These are phyloP conservation scores for Coemansia sp. DNA, from an alignment of 192 early-diverging fungal species.

Conservation along the genomic window DNA sequence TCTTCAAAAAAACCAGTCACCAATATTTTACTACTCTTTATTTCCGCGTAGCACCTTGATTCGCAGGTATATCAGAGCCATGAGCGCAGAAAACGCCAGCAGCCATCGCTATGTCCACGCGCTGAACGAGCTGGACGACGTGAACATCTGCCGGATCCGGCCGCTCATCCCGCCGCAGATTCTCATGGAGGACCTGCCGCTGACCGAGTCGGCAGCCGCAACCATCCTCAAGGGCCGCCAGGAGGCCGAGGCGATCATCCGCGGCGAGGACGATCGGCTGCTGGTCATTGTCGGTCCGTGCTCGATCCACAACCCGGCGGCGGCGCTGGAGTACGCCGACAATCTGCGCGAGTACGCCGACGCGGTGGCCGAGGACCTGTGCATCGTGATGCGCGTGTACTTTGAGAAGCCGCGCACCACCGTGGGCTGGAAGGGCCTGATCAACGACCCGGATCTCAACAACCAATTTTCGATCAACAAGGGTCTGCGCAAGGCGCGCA, in stretches of 20 bases:
- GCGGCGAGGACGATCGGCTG: slow-evolving; percentile 70
- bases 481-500: slow-evolving; percentile 73
- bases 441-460: slow-evolving; percentile 74
- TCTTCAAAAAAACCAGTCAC: neutral
- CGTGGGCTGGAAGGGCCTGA: slow-evolving; percentile 93
- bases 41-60: no score
- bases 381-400: slow-evolving; percentile 79
- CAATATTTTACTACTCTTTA: neutral
- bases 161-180: slow-evolving; percentile 88
- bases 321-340: slow-evolving; percentile 73
- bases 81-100: slow-evolving; percentile 14
- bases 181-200: slow-evolving; percentile 83
- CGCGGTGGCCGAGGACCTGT: slow-evolving; percentile 57
- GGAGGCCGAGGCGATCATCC: slow-evolving; percentile 61
- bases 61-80: no score
- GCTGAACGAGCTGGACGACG: slow-evolving; percentile 91
- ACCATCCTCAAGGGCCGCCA: slow-evolving; percentile 69
- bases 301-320: slow-evolving; percentile 77
- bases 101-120: slow-evolving; percentile 53
- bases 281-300: slow-evolving; percentile 84
- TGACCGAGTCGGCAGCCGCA: slow-evolving; percentile 68
- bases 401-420: slow-evolving; percentile 84
- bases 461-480: slow-evolving; percentile 76
- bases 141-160: slow-evolving; percentile 73
- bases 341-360: slow-evolving; percentile 59